Evolutionary conservation across 805 yeast genomes (phyloP).

Genomic region (Starmerella sp.): DNA sequence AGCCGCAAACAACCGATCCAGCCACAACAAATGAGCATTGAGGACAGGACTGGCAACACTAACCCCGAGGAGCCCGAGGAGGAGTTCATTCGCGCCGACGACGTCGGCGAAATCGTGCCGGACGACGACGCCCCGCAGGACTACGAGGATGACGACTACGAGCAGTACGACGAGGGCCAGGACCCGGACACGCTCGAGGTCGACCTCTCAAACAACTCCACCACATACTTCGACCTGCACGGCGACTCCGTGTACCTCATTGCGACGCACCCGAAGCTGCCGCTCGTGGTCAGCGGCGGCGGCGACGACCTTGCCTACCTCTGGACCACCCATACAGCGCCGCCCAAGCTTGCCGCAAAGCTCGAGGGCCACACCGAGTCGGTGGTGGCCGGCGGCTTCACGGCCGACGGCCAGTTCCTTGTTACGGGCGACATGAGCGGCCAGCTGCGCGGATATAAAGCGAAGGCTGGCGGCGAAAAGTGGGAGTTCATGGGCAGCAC

Average conservation of each 20-base stretch:
- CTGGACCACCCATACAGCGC: constrained; percentile 75
- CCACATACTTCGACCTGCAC: constrained; percentile 81
- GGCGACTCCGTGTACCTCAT: constrained; percentile 75
- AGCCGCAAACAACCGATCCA: not conserved
- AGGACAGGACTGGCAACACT: not conserved
- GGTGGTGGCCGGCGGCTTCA: constrained; percentile 73
- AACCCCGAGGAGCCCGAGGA: not conserved
- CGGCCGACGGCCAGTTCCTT: constrained; percentile 66
- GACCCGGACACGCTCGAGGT: constrained; percentile 45
- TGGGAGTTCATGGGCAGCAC: constrained; percentile 64
- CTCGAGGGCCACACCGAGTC: constrained; percentile 78
- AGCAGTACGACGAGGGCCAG: constrained; percentile 28
- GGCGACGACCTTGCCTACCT: constrained; percentile 82
- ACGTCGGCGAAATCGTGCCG: constrained; percentile 27
- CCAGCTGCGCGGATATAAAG: constrained; percentile 57
- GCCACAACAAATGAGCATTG: not conserved
- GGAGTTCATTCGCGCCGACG: constrained; percentile 20
- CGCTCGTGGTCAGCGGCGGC: constrained; percentile 82
- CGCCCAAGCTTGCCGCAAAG: constrained; percentile 69
- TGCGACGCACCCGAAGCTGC: constrained; percentile 73
- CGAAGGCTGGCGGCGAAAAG: constrained; percentile 65
- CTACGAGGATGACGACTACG: constrained; percentile 27
- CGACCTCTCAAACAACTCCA: constrained; percentile 82
- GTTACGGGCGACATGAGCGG: constrained; percentile 96
- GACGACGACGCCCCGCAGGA: constrained; percentile 25